phyloP scores from a whole-genome alignment of 73 alveolate genomes.

The Stentor coeruleus region DNA sequence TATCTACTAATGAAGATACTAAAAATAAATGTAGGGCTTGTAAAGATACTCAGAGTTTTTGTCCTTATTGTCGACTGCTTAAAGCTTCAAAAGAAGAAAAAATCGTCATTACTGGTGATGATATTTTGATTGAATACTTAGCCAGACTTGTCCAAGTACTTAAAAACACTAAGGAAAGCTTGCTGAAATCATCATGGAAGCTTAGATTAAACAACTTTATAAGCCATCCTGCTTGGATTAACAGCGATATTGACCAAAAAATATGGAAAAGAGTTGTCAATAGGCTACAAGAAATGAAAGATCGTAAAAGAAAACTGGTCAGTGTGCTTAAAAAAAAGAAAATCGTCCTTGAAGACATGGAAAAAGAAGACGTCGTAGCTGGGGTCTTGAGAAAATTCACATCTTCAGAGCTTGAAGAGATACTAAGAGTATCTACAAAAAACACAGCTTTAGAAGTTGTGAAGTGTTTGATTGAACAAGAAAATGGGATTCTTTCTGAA shows the following conservation, averaged over 20 bases:
- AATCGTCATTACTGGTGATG: conserved; percentile 55
- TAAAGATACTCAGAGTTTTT: not conserved
- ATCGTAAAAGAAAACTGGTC: conserved; percentile 44
- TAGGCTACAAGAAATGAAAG: conserved; percentile 60
- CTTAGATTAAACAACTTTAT: conserved; percentile 41
- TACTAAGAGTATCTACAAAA: conserved; percentile 57
- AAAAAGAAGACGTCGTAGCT: conserved; percentile 29
- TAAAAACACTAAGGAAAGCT: conserved; percentile 24
- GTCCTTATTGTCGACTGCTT: not conserved
- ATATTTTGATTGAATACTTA: conserved; percentile 48
- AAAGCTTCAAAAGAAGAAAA: conserved; percentile 44
- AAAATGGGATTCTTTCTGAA: conserved; percentile 64
- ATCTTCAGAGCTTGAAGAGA: conserved; percentile 57
- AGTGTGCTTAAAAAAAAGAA: conserved; percentile 10
- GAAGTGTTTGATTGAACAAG: conserved; percentile 39
- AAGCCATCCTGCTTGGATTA: conserved; percentile 47
- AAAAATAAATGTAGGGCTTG: not conserved
- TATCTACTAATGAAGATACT: not conserved
- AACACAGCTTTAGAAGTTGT: conserved; percentile 70
- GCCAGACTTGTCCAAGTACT: conserved; percentile 33
- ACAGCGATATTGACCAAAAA: conserved; percentile 17
- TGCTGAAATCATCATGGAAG: conserved; percentile 37
- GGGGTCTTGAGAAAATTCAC: conserved; percentile 44
- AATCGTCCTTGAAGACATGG: conserved; percentile 38
- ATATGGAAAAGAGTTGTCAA: conserved; percentile 46